Conservation (phyloP, 768 basidiomycete genomes). For the Pleurotus djamor region DNA sequence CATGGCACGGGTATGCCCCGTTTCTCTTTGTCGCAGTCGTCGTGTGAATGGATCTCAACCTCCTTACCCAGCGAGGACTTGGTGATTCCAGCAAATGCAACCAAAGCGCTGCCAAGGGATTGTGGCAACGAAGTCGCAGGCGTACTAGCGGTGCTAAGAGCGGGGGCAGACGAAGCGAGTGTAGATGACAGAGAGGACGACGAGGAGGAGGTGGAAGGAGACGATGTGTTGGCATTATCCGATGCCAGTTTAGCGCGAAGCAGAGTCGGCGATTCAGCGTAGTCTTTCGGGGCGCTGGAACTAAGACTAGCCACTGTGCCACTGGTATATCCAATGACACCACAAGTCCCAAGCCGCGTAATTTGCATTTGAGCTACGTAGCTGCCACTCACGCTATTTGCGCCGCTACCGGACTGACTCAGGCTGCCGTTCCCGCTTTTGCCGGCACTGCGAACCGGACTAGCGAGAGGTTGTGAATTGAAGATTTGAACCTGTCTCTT, state of each 20-base stretch:
- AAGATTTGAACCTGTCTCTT: constrained; percentile 79
- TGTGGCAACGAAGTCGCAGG: constrained; percentile 11
- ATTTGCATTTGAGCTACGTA: constrained; percentile 41
- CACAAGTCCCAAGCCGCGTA: constrained; percentile 24
- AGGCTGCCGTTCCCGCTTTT: constrained; percentile 12
- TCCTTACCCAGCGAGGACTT: constrained; percentile 12
- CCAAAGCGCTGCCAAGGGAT: constrained; percentile 38
- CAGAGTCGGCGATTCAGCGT: constrained; percentile 34
- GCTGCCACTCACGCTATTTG: constrained; percentile 36
- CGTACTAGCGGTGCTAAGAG: constrained; percentile 8
- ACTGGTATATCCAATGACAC: constrained; percentile 19
- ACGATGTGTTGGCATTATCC: constrained; percentile 10
- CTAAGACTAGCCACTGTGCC: constrained; percentile 31
- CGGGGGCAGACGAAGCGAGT: constrained; percentile 5
- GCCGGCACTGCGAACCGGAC: constrained; percentile 37
- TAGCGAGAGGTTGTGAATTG: constrained; percentile 76
- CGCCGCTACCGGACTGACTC: constrained; percentile 29
- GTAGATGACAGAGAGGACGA: constrained; percentile 51
- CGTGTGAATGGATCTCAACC: constrained; percentile 1
- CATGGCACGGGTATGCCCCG: not conserved
- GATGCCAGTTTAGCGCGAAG: not conserved
- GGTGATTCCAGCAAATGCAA: constrained; percentile 34
- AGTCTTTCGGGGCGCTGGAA: constrained; percentile 37
- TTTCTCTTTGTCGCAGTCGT: not conserved
- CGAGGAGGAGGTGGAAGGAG: constrained; percentile 43